Evolutionary conservation across 208 protist genomes (phyloP).

Genomic region (Trichomonas vaginalis): DNA sequence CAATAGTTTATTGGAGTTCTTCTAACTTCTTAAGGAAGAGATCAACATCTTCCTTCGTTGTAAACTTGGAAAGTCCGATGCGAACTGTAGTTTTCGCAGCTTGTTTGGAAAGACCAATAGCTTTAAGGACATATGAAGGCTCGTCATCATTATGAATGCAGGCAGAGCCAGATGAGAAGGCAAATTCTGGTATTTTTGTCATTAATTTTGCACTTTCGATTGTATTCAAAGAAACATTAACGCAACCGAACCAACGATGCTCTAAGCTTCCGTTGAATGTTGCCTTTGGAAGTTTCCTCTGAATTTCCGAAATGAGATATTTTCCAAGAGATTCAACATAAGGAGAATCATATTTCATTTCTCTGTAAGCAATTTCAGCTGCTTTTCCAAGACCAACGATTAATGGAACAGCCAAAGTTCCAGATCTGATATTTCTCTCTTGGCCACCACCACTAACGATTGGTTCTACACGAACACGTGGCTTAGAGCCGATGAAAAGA

Average conservation of each 20-base stretch:
- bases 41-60: conserved; percentile 77
- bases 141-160: conserved; percentile 96
- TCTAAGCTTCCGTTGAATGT: conserved; percentile 56
- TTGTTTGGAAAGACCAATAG: conserved; percentile 82
- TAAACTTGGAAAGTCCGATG: conserved; percentile 92
- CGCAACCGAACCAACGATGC: conserved; percentile 68
- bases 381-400: conserved; percentile 42
- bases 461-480: conserved; percentile 80
- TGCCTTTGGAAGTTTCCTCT: conserved; percentile 11
- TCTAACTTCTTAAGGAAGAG: conserved; percentile 61
- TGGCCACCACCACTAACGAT: conserved; percentile 92
- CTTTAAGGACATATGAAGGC: conserved; percentile 91
- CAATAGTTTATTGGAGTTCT: too few species aligned
- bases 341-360: conserved; percentile 78
- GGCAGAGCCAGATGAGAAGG: conserved; percentile 70
- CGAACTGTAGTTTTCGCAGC: conserved; percentile 89
- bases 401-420: conserved; percentile 42
- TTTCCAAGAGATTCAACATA: conserved; percentile 54
- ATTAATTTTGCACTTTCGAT: conserved; percentile 94
- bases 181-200: conserved; percentile 51
- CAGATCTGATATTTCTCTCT: conserved; percentile 63
- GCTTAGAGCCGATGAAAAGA: conserved; percentile 60
- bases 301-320: conserved; percentile 60
- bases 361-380: conserved; percentile 40
- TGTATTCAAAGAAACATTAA: conserved; percentile 93